A percentile compares a stretch with the other conserved stretches of the same genome.
phyloP scores from a whole-genome alignment of 2,329 filamentous ascomycete species.

The Lecanicillium sp. region DNA sequence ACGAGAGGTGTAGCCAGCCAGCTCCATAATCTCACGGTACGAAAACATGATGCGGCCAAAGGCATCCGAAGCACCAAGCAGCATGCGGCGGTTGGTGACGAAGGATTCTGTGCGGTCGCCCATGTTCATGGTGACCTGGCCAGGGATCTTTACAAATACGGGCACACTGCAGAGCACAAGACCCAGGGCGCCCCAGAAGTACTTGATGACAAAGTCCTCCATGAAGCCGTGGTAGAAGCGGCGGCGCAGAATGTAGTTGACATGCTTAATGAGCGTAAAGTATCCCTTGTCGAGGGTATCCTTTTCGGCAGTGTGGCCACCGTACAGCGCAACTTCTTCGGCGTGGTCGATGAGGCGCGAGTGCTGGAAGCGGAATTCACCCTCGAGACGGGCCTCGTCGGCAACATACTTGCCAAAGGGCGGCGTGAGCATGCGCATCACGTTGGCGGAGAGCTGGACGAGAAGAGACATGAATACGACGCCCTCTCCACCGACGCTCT shows the following conservation, averaged over 20 bases:
- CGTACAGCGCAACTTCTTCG: constrained; percentile 89
- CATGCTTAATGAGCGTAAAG: constrained; percentile 97
- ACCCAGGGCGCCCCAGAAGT: constrained; percentile 94
- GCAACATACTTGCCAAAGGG: constrained; percentile 97
- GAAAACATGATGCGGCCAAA: constrained; percentile 97
- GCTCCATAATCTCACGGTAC: constrained; percentile 93
- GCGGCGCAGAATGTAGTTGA: constrained; percentile 85
- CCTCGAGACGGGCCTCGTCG: constrained; percentile 88
- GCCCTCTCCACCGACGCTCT: constrained; percentile 92
- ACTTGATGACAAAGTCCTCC: constrained; percentile 99
- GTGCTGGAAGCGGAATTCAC: constrained; percentile 94
- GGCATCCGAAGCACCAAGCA: constrained; percentile 88
- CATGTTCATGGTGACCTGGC: constrained; percentile 55
- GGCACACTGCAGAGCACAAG: constrained; percentile 88
- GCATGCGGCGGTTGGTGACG: constrained; percentile 86
- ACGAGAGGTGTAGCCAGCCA: constrained; percentile 89
- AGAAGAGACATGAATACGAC: constrained; percentile 92
- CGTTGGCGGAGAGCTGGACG: constrained; percentile 83
- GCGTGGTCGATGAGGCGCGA: constrained; percentile 91
- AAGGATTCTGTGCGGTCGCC: constrained; percentile 69
- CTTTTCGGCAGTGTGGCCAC: constrained; percentile 88
- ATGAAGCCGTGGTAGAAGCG: constrained; percentile 97
- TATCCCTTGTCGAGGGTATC: constrained; percentile 96
- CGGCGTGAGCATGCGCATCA: constrained; percentile 90
- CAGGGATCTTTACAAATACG: constrained; percentile 89